Conservation (phyloP, 495 filamentous ascomycete genomes). For the Penicillium egyptiacum region DNA sequence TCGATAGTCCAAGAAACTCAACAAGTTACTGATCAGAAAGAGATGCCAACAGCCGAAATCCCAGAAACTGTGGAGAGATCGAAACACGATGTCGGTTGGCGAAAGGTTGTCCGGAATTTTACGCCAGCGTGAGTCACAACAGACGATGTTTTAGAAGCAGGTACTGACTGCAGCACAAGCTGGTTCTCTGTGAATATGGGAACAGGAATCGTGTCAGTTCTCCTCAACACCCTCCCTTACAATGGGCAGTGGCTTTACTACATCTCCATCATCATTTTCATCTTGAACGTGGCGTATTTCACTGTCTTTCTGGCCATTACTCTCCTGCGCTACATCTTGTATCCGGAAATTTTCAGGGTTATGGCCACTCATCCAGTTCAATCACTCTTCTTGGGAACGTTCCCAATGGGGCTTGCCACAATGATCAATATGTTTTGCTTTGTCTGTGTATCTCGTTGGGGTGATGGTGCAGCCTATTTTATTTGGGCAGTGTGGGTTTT, state of each 20-base stretch:
- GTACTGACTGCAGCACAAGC: conserved; percentile 19
- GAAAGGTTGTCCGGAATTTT: conserved; percentile 49
- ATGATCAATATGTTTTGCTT: conserved; percentile 58
- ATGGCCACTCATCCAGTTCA: conserved; percentile 61
- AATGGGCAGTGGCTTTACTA: conserved; percentile 54
- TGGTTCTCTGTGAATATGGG: conserved; percentile 63
- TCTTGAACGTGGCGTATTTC: conserved; percentile 56
- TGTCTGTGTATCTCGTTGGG: conserved; percentile 57
- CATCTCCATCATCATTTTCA: conserved; percentile 55
- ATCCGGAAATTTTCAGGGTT: conserved; percentile 54
- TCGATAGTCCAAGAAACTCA: too few species aligned
- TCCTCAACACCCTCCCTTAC: conserved; percentile 58
- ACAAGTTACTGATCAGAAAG: too few species aligned
- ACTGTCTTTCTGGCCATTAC: conserved; percentile 39
- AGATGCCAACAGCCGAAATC: too few species aligned
- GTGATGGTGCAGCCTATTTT: conserved; percentile 34
- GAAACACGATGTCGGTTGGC: conserved; percentile 34
- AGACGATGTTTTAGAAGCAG: neutral
- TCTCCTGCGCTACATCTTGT: conserved; percentile 55
- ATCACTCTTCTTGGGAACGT: conserved; percentile 60
- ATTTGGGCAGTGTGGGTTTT: conserved; percentile 62
- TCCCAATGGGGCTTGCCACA: conserved; percentile 65
- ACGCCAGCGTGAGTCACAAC: conserved; percentile 42
- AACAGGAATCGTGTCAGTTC: conserved; percentile 62
- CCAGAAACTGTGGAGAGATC: too few species aligned